Base-by-base conservation (phyloP, 1,139 yeast genomes). In the Neolecta irregularis region DNA sequence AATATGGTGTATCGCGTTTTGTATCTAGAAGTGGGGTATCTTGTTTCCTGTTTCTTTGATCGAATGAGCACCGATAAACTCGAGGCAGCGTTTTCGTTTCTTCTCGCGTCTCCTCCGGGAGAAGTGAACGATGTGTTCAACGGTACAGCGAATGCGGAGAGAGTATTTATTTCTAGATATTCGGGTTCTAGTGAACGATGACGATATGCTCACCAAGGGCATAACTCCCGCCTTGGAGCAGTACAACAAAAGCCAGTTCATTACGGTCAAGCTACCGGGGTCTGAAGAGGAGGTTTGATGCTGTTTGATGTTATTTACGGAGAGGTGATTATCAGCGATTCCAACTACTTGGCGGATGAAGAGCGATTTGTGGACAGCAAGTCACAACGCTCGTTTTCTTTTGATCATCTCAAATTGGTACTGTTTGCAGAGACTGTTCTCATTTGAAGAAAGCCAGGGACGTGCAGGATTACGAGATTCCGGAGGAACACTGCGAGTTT, bases 351-450 rank as follows among this genome's bases (percentile, higher is more conserved):
- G 9, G 68, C 61, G 7, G 31, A 28, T 12, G 48, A 68, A 20
- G 44, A 43, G 52, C 58, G 60, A 50, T 65, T 64, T 50, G 59
- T 60, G 52, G 69, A 72, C 49, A 53, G 66, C 30, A 48, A 62
- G 3, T 55, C 56, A 26, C 67, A 67, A 30, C 54, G 65, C 41
- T 57, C 61, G 36, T 78, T 79, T 53, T 66, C 68, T 38, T 70
- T 78, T 38, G 83, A 83, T 52, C 69, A 75, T 44, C 48, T 58
- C 12, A 53, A 58, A 11, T 53, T 52, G 36, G 48, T 35, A 22
- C 5, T 35, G 8, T 32, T 20, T 18, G 8, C 11, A 34, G 24
- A 4, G 4, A 8, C 15, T 13, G 9, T 18, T 19, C 11, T 12
- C 11, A 24, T 16, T 8, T 24, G n/a, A 20, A 46, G 44, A 36